Evolutionary conservation across 225 moss, liverwort and hornwort genomes (phyloP).

Genomic region (Polytrichum formosum): DNA sequence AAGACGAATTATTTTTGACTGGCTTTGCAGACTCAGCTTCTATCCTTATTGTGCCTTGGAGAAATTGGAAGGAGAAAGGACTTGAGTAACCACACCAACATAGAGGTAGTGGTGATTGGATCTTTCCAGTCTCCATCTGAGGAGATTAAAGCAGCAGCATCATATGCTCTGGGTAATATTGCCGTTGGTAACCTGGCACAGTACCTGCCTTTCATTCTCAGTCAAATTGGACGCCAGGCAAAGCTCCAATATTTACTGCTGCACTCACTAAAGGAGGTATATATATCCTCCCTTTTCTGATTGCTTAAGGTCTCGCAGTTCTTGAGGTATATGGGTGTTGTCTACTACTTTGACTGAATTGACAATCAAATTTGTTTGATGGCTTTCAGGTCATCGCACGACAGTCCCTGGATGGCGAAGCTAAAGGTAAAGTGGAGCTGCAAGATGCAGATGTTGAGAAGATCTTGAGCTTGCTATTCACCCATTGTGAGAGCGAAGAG

Average conservation of each 20-base stretch:
- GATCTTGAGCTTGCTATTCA: conserved; percentile 59
- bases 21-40: conserved; percentile 46
- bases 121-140: conserved; percentile 71
- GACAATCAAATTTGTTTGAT: conserved; percentile 2
- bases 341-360: not conserved
- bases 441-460: conserved; percentile 66
- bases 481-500: conserved; percentile 70
- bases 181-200: conserved; percentile 61
- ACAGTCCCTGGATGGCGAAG: conserved; percentile 53
- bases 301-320: not conserved
- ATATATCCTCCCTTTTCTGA: not conserved
- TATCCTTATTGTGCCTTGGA: conserved; percentile 61
- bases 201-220: conserved; percentile 65
- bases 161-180: conserved; percentile 63
- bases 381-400: conserved; percentile 53
- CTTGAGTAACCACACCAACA: conserved; percentile 53
- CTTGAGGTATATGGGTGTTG: not conserved
- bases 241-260: conserved; percentile 63
- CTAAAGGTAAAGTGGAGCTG: conserved; percentile 50
- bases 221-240: conserved; percentile 61
- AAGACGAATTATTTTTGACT: not conserved
- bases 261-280: conserved; percentile 64
- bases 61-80: conserved; percentile 68
- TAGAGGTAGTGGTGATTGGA: conserved; percentile 56
- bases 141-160: conserved; percentile 67